phyloP scores from a whole-genome alignment of 805 yeast species.

The Debaryomyces maramus region DNA sequence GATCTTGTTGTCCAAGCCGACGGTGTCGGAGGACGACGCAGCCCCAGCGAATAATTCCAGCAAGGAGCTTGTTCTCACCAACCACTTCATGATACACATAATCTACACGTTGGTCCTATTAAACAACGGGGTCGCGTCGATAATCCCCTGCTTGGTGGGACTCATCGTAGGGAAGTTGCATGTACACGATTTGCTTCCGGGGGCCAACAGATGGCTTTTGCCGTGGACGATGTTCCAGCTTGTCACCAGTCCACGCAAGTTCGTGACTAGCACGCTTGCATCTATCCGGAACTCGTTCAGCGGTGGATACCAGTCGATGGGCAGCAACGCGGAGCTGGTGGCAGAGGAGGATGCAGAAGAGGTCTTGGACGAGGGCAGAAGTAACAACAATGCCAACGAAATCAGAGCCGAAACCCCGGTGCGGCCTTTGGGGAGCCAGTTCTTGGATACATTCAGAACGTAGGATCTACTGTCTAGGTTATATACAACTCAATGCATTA shows the following conservation, averaged over 20 bases:
- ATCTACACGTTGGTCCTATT: slow-evolving; percentile 34
- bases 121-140: slow-evolving; percentile 37
- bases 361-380: slow-evolving; percentile 27
- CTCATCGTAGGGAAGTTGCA: slow-evolving; percentile 38
- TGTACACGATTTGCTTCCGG: slow-evolving; percentile 36
- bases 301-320: slow-evolving; percentile 10
- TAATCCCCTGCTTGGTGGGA: slow-evolving; percentile 39
- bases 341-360: slow-evolving; percentile 19
- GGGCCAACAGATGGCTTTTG: slow-evolving; percentile 34
- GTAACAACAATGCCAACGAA: slow-evolving; percentile 18
- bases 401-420: slow-evolving; percentile 59
- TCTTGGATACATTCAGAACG: slow-evolving; percentile 58
- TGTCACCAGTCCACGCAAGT: slow-evolving; percentile 27
- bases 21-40: slow-evolving; percentile 1
- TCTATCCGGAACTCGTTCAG: slow-evolving; percentile 1
- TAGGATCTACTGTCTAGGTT: slow-evolving; percentile 14
- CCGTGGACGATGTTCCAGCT: slow-evolving; percentile 28
- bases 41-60: slow-evolving; percentile 5
- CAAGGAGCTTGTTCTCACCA: slow-evolving; percentile 28
- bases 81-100: slow-evolving; percentile 42
- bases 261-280: neutral
- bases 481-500: slow-evolving; percentile 11
- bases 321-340: slow-evolving; percentile 2
- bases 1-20: slow-evolving; percentile 27
- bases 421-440: slow-evolving; percentile 59